Percentiles rank a stretch among this genome's conserved stretches.
Evolutionary conservation across 768 basidiomycete species (phyloP).

Genomic region (Suillus lakei): DNA sequence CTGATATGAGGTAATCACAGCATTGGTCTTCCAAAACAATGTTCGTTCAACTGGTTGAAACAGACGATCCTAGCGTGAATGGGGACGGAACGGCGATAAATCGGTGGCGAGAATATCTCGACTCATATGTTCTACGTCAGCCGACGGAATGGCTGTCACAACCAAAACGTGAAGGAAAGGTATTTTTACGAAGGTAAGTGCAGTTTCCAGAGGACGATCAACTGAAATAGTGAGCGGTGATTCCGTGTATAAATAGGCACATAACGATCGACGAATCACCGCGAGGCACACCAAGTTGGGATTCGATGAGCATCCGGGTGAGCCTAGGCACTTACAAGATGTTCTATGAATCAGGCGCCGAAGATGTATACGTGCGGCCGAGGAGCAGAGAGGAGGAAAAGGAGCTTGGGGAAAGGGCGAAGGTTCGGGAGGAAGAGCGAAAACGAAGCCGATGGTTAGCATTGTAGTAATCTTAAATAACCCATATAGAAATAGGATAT

Average conservation of each 20-base stretch:
- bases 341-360: slow-evolving; percentile 67
- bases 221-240: slow-evolving; percentile 20
- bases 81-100: slow-evolving; percentile 51
- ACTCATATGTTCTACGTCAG: slow-evolving; percentile 70
- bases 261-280: slow-evolving; percentile 41
- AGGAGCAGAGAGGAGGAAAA: slow-evolving; percentile 39
- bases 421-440: slow-evolving; percentile 60
- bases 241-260: slow-evolving; percentile 54
- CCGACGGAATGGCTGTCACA: slow-evolving; percentile 74
- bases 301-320: slow-evolving; percentile 52
- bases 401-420: slow-evolving; percentile 43
- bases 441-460: slow-evolving; percentile 44
- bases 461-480: background rate
- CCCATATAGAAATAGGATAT: background rate
- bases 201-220: slow-evolving; percentile 14
- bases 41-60: slow-evolving; percentile 61
- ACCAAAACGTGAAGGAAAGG: slow-evolving; percentile 38
- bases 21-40: slow-evolving; percentile 58
- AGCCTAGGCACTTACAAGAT: slow-evolving; percentile 67
- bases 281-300: slow-evolving; percentile 18
- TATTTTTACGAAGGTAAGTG: slow-evolving; percentile 66
- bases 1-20: slow-evolving; percentile 40
- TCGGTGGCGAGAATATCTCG: slow-evolving; percentile 78
- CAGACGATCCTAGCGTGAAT: slow-evolving; percentile 68
- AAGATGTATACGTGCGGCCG: slow-evolving; percentile 55